Conservation (phyloP, 352 stramenopile species). For the Phytophthora sansomeana region DNA sequence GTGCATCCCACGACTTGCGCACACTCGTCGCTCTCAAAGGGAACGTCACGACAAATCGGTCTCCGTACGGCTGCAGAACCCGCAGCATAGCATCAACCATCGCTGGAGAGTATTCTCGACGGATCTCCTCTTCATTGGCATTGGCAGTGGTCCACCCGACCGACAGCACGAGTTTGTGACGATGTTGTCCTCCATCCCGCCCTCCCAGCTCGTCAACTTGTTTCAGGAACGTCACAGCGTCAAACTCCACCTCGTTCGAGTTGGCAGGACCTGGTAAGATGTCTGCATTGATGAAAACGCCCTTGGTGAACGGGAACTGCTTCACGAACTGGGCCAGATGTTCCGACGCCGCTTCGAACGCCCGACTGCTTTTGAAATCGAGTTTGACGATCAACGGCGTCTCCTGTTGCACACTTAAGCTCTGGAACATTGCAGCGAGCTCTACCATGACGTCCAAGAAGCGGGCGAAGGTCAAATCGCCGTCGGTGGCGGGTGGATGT, state of each 20-base stretch:
- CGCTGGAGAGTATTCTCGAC: constrained; percentile 52
- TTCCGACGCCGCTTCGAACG: constrained; percentile 49
- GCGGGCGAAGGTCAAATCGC: constrained; percentile 51
- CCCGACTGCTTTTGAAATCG: constrained; percentile 73
- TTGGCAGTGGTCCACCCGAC: constrained; percentile 79
- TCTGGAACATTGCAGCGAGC: constrained; percentile 33
- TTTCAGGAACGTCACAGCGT: constrained; percentile 56
- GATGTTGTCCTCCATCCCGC: constrained; percentile 35
- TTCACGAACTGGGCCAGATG: constrained; percentile 47
- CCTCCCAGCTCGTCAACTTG: constrained; percentile 44
- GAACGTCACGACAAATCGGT: constrained; percentile 66
- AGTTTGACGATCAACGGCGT: constrained; percentile 75
- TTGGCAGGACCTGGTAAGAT: constrained; percentile 68
- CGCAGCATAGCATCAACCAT: constrained; percentile 74
- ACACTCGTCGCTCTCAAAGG: constrained; percentile 69
- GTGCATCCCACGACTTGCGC: constrained; percentile 56
- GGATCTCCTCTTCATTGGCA: constrained; percentile 54
- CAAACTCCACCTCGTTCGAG: constrained; percentile 46
- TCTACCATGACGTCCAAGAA: constrained; percentile 62
- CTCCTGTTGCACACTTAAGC: constrained; percentile 1
- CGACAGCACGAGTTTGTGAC: constrained; percentile 75
- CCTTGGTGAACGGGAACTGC: constrained; percentile 54
- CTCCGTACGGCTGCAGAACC: constrained; percentile 47
- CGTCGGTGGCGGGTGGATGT: constrained; percentile 63
- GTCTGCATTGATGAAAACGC: constrained; percentile 78